Evolutionary conservation across 257 asterid genomes (phyloP).

Genomic region (Euphrasia confusa): DNA sequence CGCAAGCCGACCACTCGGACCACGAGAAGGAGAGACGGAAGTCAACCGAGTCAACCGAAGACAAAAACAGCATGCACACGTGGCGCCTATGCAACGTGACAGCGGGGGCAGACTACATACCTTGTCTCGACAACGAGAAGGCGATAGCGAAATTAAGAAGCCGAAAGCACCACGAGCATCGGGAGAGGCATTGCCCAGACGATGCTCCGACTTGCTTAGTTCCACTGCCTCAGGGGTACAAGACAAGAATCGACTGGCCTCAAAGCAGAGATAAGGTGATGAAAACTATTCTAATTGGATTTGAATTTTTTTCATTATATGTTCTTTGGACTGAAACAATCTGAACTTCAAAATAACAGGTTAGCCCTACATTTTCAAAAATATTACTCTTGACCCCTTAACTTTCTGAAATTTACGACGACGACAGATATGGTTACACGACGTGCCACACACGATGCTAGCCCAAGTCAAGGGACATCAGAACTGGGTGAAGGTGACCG

Average conservation of each 20-base stretch:
- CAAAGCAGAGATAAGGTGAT: constrained; percentile 91
- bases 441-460: constrained; percentile 68
- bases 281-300: too few species aligned
- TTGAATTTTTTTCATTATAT: too few species aligned
- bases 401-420: neutral
- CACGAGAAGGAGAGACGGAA: constrained; percentile 67
- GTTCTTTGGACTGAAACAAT: too few species aligned
- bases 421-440: constrained; percentile 92
- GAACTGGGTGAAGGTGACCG: constrained; percentile 84
- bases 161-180: constrained; percentile 65
- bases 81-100: constrained; percentile 72
- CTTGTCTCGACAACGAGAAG: constrained; percentile 82
- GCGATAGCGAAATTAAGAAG: constrained; percentile 45
- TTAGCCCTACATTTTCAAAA: too few species aligned
- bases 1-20: constrained; percentile 72
- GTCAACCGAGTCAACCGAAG: constrained; percentile 31
- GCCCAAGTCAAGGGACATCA: constrained; percentile 88
- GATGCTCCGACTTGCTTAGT: constrained; percentile 75
- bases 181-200: constrained; percentile 86
- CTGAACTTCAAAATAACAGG: too few species aligned
- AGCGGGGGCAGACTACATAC: constrained; percentile 76
- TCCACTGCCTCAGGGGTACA: constrained; percentile 65
- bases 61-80: constrained; percentile 32
- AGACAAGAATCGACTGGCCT: constrained; percentile 68
- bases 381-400: too few species aligned